Evolutionary conservation across 768 basidiomycete species (phyloP).

Genomic region (Neoboletus subvelutipes): DNA sequence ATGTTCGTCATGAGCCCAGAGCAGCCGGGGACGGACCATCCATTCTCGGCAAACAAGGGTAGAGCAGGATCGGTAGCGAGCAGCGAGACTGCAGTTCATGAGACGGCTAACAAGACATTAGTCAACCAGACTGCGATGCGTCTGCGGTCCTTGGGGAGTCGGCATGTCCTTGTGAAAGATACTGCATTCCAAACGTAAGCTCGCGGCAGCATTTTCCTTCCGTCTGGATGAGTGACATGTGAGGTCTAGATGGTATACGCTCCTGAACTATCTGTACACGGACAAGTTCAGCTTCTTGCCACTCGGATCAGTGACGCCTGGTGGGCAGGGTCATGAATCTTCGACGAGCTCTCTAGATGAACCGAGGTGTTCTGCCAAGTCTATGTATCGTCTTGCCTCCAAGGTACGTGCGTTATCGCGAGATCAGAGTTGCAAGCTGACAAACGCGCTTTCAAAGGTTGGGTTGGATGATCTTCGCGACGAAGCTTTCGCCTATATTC

Average conservation of each 20-base stretch:
- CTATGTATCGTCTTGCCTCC: conserved; percentile 43
- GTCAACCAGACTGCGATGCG: conserved; percentile 1
- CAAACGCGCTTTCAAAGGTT: conserved; percentile 7
- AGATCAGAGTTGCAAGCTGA: not conserved
- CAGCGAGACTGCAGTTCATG: conserved; percentile 8
- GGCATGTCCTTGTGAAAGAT: conserved; percentile 27
- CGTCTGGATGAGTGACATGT: not conserved
- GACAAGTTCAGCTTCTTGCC: conserved; percentile 33
- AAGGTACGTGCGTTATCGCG: conserved; percentile 27
- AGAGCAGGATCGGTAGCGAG: conserved; percentile 2
- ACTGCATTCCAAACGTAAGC: conserved; percentile 31
- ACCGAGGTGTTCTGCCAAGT: conserved; percentile 40
- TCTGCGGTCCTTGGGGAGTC: conserved; percentile 19
- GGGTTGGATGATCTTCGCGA: conserved; percentile 20
- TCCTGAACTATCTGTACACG: conserved; percentile 42
- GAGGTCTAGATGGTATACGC: conserved; percentile 36
- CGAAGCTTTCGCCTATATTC: conserved; percentile 17
- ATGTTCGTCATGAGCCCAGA: conserved; percentile 21
- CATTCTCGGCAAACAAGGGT: not conserved
- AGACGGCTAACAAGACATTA: not conserved
- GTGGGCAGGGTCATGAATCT: not conserved
- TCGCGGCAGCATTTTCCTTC: too few relatives aligned
- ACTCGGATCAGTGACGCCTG: conserved; percentile 19
- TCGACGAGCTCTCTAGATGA: conserved; percentile 8
- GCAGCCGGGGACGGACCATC: not conserved